phyloP scores from a whole-genome alignment of 2,329 filamentous ascomycete species.

The Nothophaeocryptopus gaeumannii region DNA sequence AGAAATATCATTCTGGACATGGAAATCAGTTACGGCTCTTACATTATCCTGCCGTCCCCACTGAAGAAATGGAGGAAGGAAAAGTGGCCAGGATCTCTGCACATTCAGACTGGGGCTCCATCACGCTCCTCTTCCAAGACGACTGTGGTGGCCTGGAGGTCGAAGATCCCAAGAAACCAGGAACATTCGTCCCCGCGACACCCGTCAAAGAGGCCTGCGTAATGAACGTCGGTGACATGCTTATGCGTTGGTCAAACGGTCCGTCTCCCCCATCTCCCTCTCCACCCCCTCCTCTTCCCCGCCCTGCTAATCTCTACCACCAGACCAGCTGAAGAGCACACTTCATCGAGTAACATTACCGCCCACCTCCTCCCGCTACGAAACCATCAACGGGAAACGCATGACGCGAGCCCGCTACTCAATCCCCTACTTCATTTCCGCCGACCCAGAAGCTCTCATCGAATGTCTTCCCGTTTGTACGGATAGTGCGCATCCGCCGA shows the following conservation, averaged over 20 bases:
- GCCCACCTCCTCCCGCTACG: slow-evolving; percentile 20
- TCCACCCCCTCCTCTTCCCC: neutral
- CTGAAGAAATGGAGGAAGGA: slow-evolving; percentile 30
- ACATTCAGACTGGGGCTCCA: slow-evolving; percentile 42
- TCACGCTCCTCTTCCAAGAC: slow-evolving; percentile 46
- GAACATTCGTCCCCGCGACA: slow-evolving; percentile 31
- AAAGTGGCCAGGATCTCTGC: slow-evolving; percentile 39
- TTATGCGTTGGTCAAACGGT: slow-evolving; percentile 40
- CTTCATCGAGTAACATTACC: slow-evolving; percentile 41
- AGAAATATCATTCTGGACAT: slow-evolving; percentile 21
- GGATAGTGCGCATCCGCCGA: slow-evolving; percentile 34
- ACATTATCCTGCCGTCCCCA: slow-evolving; percentile 39
- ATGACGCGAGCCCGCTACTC: slow-evolving; percentile 36
- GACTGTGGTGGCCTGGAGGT: slow-evolving; percentile 42
- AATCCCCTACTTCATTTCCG: slow-evolving; percentile 42
- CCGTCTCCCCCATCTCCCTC: neutral
- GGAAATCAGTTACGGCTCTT: slow-evolving; percentile 33
- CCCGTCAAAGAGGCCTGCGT: slow-evolving; percentile 36
- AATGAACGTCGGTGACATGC: slow-evolving; percentile 42
- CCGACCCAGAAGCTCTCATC: slow-evolving; percentile 39
- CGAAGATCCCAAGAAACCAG: slow-evolving; percentile 31
- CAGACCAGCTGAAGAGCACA: slow-evolving; percentile 37
- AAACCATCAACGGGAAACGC: slow-evolving; percentile 5
- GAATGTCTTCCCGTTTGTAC: slow-evolving; percentile 39
- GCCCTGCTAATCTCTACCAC: neutral